Evolutionary conservation across 768 basidiomycete genomes (phyloP).

Genomic region (Lactarius sp.): DNA sequence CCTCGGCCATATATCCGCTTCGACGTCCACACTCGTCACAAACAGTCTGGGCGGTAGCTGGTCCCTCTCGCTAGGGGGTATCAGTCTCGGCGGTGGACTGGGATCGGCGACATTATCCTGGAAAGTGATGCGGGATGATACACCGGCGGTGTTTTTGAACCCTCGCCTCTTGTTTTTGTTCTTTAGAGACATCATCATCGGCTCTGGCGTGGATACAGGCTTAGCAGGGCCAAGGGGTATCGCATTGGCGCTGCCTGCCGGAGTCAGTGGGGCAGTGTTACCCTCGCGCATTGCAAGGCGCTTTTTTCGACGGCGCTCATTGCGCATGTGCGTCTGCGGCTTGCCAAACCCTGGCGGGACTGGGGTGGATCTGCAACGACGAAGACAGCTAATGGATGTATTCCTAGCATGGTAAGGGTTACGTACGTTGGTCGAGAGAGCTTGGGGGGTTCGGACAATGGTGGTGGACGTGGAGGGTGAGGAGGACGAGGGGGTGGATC

Average conservation of each 20-base stretch:
- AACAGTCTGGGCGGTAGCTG: conserved; percentile 58
- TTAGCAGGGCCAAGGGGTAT: conserved; percentile 38
- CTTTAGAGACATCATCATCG: conserved; percentile 47
- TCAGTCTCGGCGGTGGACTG: conserved; percentile 34
- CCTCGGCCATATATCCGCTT: conserved; percentile 40
- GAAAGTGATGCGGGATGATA: conserved; percentile 53
- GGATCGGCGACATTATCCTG: conserved; percentile 26
- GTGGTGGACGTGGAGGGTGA: background rate
- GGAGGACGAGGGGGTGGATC: background rate
- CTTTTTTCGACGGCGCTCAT: conserved; percentile 51
- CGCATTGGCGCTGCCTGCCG: conserved; percentile 40
- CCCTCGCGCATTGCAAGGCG: conserved; percentile 33
- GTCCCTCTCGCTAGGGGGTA: conserved; percentile 62
- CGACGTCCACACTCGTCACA: conserved; percentile 69
- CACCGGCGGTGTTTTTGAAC: conserved; percentile 50
- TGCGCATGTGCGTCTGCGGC: conserved; percentile 50
- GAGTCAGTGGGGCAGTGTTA: conserved; percentile 16
- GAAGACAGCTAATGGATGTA: background rate
- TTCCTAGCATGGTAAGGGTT: too few relatives aligned
- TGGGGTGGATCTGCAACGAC: conserved; percentile 18
- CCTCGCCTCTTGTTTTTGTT: conserved; percentile 76
- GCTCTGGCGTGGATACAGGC: conserved; percentile 24
- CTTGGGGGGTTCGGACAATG: background rate
- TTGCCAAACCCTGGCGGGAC: conserved; percentile 62
- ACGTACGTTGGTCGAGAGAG: conserved; percentile 11